Evolutionary conservation across 2,329 filamentous ascomycete species (phyloP).

Genomic region (Claviceps africana): DNA sequence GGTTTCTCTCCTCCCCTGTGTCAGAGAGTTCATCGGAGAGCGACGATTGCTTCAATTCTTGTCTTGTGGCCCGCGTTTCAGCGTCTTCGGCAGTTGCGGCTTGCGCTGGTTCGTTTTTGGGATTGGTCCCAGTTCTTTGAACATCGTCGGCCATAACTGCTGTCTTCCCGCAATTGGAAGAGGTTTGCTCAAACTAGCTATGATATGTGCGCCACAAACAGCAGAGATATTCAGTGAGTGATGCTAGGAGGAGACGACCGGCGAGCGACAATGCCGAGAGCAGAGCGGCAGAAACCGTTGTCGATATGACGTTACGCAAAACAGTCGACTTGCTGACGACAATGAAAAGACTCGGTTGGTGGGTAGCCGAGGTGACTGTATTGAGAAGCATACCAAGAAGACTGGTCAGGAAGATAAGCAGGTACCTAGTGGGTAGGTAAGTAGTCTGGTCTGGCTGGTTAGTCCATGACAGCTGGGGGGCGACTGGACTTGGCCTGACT

Average conservation of each 20-base stretch:
- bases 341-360: neutral
- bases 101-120: constrained; percentile 20
- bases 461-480: too few species aligned
- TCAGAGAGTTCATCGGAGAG: constrained; percentile 34
- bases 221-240: too few species aligned
- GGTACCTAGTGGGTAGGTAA: too few species aligned
- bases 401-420: too few species aligned
- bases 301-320: neutral
- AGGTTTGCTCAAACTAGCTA: neutral
- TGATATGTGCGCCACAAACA: too few species aligned
- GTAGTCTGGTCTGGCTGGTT: too few species aligned
- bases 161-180: neutral
- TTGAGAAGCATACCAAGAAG: too few species aligned
- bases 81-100: constrained; percentile 40
- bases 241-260: too few species aligned
- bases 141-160: constrained; percentile 30
- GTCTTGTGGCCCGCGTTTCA: constrained; percentile 47
- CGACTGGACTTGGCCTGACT: too few species aligned
- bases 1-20: neutral
- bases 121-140: constrained; percentile 26
- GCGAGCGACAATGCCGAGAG: neutral
- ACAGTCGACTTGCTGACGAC: neutral
- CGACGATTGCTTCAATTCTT: constrained; percentile 49
- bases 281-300: neutral
- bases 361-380: too few species aligned